Conservation (phyloP, 768 basidiomycete genomes). For the Pisolithus tinctorius region DNA sequence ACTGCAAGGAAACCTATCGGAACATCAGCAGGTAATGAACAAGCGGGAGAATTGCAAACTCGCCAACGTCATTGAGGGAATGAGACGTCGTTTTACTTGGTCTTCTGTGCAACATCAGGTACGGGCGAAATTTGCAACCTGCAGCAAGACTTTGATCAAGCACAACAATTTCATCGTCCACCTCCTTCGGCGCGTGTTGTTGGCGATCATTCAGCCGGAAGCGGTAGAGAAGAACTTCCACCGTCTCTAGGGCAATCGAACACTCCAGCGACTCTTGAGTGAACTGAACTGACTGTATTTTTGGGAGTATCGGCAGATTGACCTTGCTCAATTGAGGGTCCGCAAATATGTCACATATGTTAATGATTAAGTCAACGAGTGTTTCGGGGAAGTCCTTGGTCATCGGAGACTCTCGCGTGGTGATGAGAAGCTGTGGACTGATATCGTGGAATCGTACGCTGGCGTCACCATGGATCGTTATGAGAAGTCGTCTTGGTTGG, state of each 20-base stretch:
- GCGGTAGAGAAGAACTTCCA: conserved; percentile 51
- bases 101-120: conserved; percentile 47
- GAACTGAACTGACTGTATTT: conserved; percentile 41
- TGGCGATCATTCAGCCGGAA: conserved; percentile 20
- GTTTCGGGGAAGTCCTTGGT: conserved; percentile 59
- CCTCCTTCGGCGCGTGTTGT: conserved; percentile 13
- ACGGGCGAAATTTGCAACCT: conserved; percentile 49
- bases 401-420: conserved; percentile 41
- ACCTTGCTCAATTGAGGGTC: conserved; percentile 32
- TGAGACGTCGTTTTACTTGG: conserved; percentile 45
- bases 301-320: conserved; percentile 22
- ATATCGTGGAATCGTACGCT: conserved; percentile 69
- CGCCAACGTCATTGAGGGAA: conserved; percentile 71
- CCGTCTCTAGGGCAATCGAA: conserved; percentile 45
- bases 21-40: not conserved
- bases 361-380: conserved; percentile 55
- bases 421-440: conserved; percentile 58
- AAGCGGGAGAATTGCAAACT: conserved; percentile 13
- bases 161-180: conserved; percentile 46
- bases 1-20: conserved; percentile 71
- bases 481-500: conserved; percentile 56
- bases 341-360: conserved; percentile 43
- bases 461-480: conserved; percentile 58
- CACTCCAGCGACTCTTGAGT: conserved; percentile 54
- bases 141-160: conserved; percentile 41